phyloP scores from a whole-genome alignment of 306 rosid species.

The Vicia sativa region DNA sequence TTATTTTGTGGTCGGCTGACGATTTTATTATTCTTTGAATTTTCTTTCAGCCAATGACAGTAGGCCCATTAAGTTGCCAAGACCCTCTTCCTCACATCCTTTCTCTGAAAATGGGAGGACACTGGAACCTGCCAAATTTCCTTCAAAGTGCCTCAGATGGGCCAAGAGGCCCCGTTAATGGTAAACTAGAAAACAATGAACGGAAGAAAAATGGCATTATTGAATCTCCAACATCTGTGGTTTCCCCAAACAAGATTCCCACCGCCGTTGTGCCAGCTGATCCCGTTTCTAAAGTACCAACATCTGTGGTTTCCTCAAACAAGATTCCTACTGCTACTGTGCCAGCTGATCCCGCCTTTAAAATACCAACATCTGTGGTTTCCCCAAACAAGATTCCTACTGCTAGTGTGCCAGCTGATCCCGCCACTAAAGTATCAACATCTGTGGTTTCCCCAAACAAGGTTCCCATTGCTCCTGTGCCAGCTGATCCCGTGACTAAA shows the following conservation, averaged over 20 bases:
- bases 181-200: slow-evolving; percentile 57
- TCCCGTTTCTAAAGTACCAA: slow-evolving; percentile 37
- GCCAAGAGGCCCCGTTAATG: slow-evolving; percentile 45
- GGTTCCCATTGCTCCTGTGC: slow-evolving; percentile 36
- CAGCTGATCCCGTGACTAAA: slow-evolving; percentile 43
- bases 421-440: slow-evolving; percentile 35
- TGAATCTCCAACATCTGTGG: slow-evolving; percentile 45
- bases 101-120: slow-evolving; percentile 68
- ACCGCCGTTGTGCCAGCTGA: slow-evolving; percentile 43
- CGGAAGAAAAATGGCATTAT: slow-evolving; percentile 63
- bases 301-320: too few relatives aligned
- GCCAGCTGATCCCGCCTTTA: slow-evolving; percentile 46
- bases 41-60: slow-evolving; percentile 70
- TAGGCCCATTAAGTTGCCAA: slow-evolving; percentile 69
- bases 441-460: slow-evolving; percentile 46
- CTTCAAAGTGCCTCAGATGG: slow-evolving; percentile 47
- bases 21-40: slow-evolving; percentile 44
- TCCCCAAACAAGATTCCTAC: slow-evolving; percentile 46
- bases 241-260: slow-evolving; percentile 43
- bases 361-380: slow-evolving; percentile 38
- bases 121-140: slow-evolving; percentile 60
- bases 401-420: slow-evolving; percentile 44
- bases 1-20: slow-evolving; percentile 46
- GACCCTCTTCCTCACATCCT: slow-evolving; percentile 55
- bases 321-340: slow-evolving; percentile 35